Evolutionary conservation across 129 eudicot genomes (phyloP), one percentile per base, ranked within the genome.

Genomic region (Tanacetum coccineum): DNA sequence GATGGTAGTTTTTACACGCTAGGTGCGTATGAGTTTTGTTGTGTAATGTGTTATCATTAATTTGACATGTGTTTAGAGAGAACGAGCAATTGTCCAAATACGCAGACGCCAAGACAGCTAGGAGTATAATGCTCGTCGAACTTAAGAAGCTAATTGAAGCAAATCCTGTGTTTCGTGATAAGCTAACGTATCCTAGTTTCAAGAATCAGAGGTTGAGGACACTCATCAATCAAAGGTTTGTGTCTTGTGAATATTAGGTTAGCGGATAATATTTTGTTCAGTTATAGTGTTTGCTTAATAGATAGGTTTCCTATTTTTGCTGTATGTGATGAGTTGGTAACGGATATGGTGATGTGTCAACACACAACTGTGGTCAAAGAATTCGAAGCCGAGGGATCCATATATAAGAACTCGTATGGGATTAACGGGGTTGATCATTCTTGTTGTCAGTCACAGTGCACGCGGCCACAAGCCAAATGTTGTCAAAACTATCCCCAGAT

Each of bases 351-450:
- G n/a, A n/a, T n/a, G n/a, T n/a, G n/a, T n/a, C n/a, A n/a, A n/a
- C n/a, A n/a, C n/a, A n/a, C n/a, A n/a, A n/a, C n/a, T n/a, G n/a
- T n/a, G n/a, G n/a, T n/a, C n/a, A n/a, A n/a, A n/a, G n/a, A n/a
- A n/a, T n/a, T n/a, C n/a, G 26, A 82, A 82, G 82, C 79, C 83
- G 60, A 82, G n/a, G n/a, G n/a, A 84, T 79, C 95, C 95, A 2
- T 91, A 90, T 21, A 87, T 90, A 79, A 84, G 87, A 71, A 87
- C 95, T 36, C 78, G n/a, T n/a, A n/a, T 90, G 26, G n/a, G n/a
- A n/a, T 90, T 90, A 76, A n/a, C n/a, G n/a, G n/a, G n/a, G 75
- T 90, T 36, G 95, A 90, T 75, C 97, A 90, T 79, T 72, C 89
- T 64, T 90, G 97, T 72, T 85, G 89, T 50, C 91, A 75, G 14